Base-by-base conservation (phyloP, 208 protist species). In the Leishmania arabica region DNA sequence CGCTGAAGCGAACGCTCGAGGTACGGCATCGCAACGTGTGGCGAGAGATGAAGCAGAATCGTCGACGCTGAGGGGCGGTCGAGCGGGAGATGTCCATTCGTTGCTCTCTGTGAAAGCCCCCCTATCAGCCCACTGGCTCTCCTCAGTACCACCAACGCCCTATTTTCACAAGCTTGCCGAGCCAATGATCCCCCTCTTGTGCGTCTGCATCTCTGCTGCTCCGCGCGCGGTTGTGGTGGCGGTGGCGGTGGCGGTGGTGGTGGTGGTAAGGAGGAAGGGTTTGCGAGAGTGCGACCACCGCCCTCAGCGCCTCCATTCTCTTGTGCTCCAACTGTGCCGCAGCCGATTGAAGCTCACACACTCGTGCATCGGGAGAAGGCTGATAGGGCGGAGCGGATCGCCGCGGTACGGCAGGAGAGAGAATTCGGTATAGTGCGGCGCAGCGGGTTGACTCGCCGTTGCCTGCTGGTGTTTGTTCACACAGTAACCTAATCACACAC, bases 1-100 rank as follows among this genome's bases (percentile, higher is more conserved):
- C 84, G 2, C 79, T 86, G 71, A 84, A 87, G 68, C 80, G 85
- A 6, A 51, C 82, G 47, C 72, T 97, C 53, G 75, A 88, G 76
- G 77, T 90, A 70, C 87, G 80, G 31, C 84, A 81, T 31, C 87
- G 91, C 34, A 91, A 93, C 77, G 62, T 88, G 24, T 77, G 83
- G 70, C 83, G 75, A 1, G 92, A 96, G 80, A 93, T 93, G 90
- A 78, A 79, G 70, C 86, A 86, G 27, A 94, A 96, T 72, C 87
- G 90, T 42, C 76, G 84, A 42, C 90, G 92, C 40, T 92, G 76
- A 88, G 68, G 8, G 45, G 8, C 45, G 1, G 17, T 34, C 24
- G 19, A 34, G 40, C 45, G 6, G 19, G 24, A 19, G 42, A 49
- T 51, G 40, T 27, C 8, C 0, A n/a, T 27, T n/a, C 42, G 21